These are phyloP conservation scores for Candida morakotiae DNA, from an alignment of 805 yeast genomes.

Conservation along the genomic window DNA sequence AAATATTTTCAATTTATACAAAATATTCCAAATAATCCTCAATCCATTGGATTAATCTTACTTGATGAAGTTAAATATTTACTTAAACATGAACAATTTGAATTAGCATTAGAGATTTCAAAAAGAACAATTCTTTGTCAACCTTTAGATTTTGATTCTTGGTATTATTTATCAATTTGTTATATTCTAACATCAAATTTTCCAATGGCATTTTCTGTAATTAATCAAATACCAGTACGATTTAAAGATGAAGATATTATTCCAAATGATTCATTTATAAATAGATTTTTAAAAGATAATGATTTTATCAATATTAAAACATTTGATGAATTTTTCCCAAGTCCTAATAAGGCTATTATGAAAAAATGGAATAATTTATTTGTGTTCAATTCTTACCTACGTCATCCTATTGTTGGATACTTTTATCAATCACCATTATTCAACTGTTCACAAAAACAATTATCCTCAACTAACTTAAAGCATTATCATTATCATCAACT, in stretches of 20 bases:
- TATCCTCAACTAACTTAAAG: conserved; percentile 27
- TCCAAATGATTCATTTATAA: conserved; percentile 21
- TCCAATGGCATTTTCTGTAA: conserved; percentile 56
- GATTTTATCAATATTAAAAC: conserved; percentile 27
- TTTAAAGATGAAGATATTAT: conserved; percentile 14
- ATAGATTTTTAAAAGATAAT: conserved; percentile 14
- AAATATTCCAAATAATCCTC: conserved; percentile 9
- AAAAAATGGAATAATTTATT: conserved; percentile 30
- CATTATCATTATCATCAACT: conserved; percentile 30
- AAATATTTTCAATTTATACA: conserved; percentile 18
- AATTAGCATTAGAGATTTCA: conserved; percentile 57
- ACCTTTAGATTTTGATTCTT: conserved; percentile 73
- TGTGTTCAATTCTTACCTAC: conserved; percentile 22
- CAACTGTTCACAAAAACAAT: conserved; percentile 27
- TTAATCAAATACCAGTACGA: conserved; percentile 69
- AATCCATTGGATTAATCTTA: conserved; percentile 57
- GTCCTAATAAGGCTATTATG: conserved; percentile 27
- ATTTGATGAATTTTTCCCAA: conserved; percentile 25
- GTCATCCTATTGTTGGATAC: conserved; percentile 34
- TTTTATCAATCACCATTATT: conserved; percentile 34
- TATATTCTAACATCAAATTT: conserved; percentile 55
- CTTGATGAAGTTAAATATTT: conserved; percentile 64
- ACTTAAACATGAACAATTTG: conserved; percentile 47
- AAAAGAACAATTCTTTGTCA: conserved; percentile 56
- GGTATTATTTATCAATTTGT: conserved; percentile 62